Evolutionary conservation across 768 basidiomycete species (phyloP).

Genomic region (Brasilioporus rufonigricans): DNA sequence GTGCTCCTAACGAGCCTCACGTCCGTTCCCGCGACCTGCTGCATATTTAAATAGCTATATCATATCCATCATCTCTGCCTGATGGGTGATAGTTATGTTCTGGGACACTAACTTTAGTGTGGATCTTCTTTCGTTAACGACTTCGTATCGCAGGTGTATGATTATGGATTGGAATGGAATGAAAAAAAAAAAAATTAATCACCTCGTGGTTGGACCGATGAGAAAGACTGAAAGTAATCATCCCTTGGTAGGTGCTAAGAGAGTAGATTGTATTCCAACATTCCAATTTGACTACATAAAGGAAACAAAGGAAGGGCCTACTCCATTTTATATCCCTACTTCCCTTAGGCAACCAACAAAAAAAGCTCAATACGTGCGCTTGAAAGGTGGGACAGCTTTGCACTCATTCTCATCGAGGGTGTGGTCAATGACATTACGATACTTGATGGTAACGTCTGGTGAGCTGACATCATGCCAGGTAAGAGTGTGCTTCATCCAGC

Average conservation of each 20-base stretch:
- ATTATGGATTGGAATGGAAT: not conserved
- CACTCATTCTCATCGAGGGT: constrained; percentile 97
- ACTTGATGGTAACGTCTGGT: constrained; percentile 86
- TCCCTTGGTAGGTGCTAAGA: not conserved
- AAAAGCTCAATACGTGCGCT: constrained; percentile 76
- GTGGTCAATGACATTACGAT: constrained; percentile 78
- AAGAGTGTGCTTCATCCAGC: constrained; percentile 95
- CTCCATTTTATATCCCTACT: constrained; percentile 4
- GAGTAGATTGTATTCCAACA: constrained; percentile 12
- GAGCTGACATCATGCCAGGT: constrained; percentile 79
- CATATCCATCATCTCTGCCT: not conserved
- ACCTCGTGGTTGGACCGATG: not conserved
- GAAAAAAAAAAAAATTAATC: not conserved
- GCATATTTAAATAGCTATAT: not conserved
- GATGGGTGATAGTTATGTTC: not conserved
- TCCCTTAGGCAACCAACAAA: not conserved
- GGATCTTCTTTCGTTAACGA: no score
- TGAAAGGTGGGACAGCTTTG: constrained; percentile 96
- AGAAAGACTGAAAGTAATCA: not conserved
- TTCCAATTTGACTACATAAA: constrained; percentile 6
- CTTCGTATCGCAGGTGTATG: not conserved
- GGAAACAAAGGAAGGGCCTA: constrained; percentile 1
- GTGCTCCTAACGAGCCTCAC: not conserved
- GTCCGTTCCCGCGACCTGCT: no score
- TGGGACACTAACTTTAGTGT: no score